Evolutionary conservation across 2,329 filamentous ascomycete genomes (phyloP).

Genomic region (Sphaceloma murrayae): DNA sequence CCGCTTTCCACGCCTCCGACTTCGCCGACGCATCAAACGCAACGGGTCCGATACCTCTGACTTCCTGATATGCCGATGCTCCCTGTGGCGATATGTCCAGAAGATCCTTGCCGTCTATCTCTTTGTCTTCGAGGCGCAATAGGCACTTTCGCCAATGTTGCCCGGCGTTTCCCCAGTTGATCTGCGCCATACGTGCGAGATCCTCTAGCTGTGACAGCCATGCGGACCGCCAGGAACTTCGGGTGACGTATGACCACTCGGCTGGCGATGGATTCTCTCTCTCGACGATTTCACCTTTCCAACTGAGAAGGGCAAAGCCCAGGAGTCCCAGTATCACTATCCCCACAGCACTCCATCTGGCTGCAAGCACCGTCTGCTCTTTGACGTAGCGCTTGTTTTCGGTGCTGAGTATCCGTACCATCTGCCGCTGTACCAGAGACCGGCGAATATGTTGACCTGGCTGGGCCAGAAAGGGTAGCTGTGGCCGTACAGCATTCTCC

Average conservation of each 20-base stretch:
- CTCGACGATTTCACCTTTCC: slow-evolving; percentile 68
- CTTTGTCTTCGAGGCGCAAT: slow-evolving; percentile 57
- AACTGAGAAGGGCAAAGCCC: slow-evolving; percentile 52
- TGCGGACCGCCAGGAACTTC: slow-evolving; percentile 58
- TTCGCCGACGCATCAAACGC: slow-evolving; percentile 64
- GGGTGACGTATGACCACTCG: slow-evolving; percentile 67
- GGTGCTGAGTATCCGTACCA: slow-evolving; percentile 68
- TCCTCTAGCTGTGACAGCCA: slow-evolving; percentile 38
- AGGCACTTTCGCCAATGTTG: slow-evolving; percentile 52
- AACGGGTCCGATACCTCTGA: slow-evolving; percentile 47
- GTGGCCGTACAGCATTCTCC: slow-evolving; percentile 44
- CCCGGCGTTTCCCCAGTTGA: slow-evolving; percentile 62
- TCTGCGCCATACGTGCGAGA: slow-evolving; percentile 45
- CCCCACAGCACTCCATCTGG: slow-evolving; percentile 57
- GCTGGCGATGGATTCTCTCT: slow-evolving; percentile 67
- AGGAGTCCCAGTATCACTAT: slow-evolving; percentile 55
- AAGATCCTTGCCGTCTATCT: slow-evolving; percentile 58
- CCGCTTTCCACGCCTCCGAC: slow-evolving; percentile 73
- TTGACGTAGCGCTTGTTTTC: slow-evolving; percentile 62
- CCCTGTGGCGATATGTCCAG: slow-evolving; percentile 30
- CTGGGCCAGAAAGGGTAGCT: slow-evolving; percentile 56
- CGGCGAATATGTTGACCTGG: slow-evolving; percentile 34
- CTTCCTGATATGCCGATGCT: slow-evolving; percentile 22
- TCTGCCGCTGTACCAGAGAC: slow-evolving; percentile 29
- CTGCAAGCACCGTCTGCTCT: slow-evolving; percentile 58